A percentile compares a stretch with the other conserved stretches of the same genome.
Evolutionary conservation across 768 basidiomycete genomes (phyloP).

Genomic region (Tricholoma matsutake): DNA sequence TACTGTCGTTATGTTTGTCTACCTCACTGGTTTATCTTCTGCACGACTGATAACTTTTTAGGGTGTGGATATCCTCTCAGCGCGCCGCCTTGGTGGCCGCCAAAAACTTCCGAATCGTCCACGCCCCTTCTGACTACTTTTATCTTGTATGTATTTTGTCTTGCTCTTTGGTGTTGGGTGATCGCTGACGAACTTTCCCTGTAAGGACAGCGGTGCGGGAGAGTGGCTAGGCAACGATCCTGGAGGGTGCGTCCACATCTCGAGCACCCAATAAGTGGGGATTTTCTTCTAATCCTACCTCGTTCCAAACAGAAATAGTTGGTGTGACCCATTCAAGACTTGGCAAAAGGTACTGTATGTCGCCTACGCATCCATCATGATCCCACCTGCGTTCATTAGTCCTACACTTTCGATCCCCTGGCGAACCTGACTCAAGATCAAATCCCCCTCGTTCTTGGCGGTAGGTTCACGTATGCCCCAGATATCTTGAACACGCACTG

Average conservation of each 20-base stretch:
- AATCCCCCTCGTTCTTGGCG: slow-evolving; percentile 62
- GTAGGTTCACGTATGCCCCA: slow-evolving; percentile 32
- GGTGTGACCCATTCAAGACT: slow-evolving; percentile 79
- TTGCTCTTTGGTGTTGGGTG: neutral
- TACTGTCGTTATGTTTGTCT: slow-evolving; percentile 54
- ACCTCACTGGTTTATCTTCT: neutral
- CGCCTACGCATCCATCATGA: neutral
- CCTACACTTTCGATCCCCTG: slow-evolving; percentile 72
- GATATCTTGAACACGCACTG: neutral
- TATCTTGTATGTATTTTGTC: slow-evolving; percentile 46
- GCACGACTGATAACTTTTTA: slow-evolving; percentile 15
- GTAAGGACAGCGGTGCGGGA: slow-evolving; percentile 67
- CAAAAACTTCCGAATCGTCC: slow-evolving; percentile 60
- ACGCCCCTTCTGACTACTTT: slow-evolving; percentile 74
- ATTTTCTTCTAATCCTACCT: neutral
- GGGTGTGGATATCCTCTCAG: slow-evolving; percentile 70
- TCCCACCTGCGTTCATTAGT: slow-evolving; percentile 16
- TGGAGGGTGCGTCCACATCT: slow-evolving; percentile 29
- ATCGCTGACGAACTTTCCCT: slow-evolving; percentile 12
- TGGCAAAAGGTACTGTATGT: slow-evolving; percentile 58
- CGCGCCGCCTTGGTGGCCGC: slow-evolving; percentile 55
- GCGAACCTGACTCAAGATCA: slow-evolving; percentile 49
- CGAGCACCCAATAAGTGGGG: neutral
- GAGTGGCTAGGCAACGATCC: slow-evolving; percentile 59
- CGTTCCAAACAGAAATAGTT: slow-evolving; percentile 44